Base-by-base conservation (phyloP, 2,329 filamentous ascomycete genomes). In the Aspergillus proliferans region DNA sequence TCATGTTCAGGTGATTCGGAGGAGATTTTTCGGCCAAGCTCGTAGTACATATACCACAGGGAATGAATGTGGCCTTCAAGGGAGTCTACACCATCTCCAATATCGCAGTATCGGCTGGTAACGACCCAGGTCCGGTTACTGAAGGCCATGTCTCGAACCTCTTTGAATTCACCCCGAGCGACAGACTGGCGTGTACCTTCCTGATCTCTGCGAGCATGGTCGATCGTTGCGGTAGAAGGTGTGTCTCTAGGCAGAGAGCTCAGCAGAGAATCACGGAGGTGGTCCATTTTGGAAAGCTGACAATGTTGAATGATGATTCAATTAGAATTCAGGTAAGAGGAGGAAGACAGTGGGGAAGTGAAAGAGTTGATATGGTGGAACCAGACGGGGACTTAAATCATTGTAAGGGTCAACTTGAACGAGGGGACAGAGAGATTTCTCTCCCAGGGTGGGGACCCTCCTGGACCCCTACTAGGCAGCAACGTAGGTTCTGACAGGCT, bases 11-110 rank as follows among this genome's bases (percentile, higher is more conserved):
- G 34, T 8, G 45, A 40, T 28, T 61, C 52, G 8, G 39, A 34
- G 2, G 52, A 55, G 24, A 49, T 52, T 21, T 55, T 34, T 46
- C 54, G 49, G 7, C 43, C 47, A 9, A 55, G 51, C 33, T 61
- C 45, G 45, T 57, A 62, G 46, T 60, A 61, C 18, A 57, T 51
- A 40, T 60, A 52, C 58, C 58, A 61, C 2, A 60, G 30, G 21
- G 47, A 50, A 53, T 60, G 59, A 46, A 46, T 38, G 44, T 46
- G 12, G 30, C 18, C 44, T 46, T 46, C 44, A 15, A 46, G 44
- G 44, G 44, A 46, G 12, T 46, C 44, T n/a, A 39, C 44, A n/a
- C 44, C 30, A 24, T 46, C 30, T 39, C 44, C 44, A 46, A 38
- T 38, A 21, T 39, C 19, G 21, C 44, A 46, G 44, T 46, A 46